A percentile compares a stretch with the other conserved stretches of the same genome.
Evolutionary conservation across 371 early-diverging fungal species (phyloP).

Genomic region (Mortierella sp.): DNA sequence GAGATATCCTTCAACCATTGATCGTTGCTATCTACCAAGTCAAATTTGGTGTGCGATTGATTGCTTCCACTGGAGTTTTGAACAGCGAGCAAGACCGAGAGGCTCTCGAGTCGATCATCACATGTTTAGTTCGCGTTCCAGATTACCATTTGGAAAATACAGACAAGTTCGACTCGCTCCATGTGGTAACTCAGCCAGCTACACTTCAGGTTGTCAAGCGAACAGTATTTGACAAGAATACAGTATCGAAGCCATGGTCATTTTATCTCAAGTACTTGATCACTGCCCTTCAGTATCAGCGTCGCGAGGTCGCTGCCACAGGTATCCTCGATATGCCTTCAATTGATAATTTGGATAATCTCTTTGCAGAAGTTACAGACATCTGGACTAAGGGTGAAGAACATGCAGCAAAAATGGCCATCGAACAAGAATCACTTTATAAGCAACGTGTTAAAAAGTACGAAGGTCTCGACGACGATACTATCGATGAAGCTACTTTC

Average conservation of each 20-base stretch:
- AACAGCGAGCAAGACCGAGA: constrained; percentile 54
- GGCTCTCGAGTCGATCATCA: constrained; percentile 62
- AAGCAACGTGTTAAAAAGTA: constrained; percentile 77
- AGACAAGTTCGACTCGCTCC: constrained; percentile 59
- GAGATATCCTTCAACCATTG: constrained; percentile 85
- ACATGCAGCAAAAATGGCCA: constrained; percentile 72
- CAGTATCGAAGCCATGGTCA: constrained; percentile 67
- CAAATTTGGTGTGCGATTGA: constrained; percentile 81
- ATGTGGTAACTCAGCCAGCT: constrained; percentile 62
- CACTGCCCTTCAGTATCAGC: constrained; percentile 69
- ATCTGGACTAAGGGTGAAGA: constrained; percentile 82
- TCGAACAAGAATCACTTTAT: constrained; percentile 82
- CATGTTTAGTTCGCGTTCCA: constrained; percentile 58
- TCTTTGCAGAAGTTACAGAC: constrained; percentile 75
- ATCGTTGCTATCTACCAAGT: constrained; percentile 78
- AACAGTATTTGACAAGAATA: constrained; percentile 66
- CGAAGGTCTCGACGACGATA: constrained; percentile 77
- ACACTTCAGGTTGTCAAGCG: constrained; percentile 61
- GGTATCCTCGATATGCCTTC: constrained; percentile 67
- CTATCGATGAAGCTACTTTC: constrained; percentile 77
- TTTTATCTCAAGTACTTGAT: constrained; percentile 75
- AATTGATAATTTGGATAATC: constrained; percentile 64
- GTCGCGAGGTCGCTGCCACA: constrained; percentile 64
- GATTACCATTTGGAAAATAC: constrained; percentile 56
- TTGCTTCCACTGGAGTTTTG: constrained; percentile 57